Conservation (phyloP, 1,284 basidiomycete genomes). For the Papiliotrema laurentii region DNA sequence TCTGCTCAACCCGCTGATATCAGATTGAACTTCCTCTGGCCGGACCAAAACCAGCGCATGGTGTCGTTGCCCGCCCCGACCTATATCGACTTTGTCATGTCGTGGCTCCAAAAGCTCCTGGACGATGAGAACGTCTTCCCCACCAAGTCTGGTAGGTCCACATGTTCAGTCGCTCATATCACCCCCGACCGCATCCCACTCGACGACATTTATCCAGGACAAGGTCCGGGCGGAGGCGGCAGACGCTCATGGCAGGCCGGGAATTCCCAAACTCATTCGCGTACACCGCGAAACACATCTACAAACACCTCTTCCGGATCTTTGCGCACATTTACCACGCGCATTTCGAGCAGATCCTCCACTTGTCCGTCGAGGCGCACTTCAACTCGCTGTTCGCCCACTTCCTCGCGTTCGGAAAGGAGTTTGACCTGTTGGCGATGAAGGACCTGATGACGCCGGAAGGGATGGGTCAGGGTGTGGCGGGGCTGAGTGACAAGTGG, state of each 20-base stretch:
- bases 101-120: slow-evolving; percentile 91
- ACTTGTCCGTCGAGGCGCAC: slow-evolving; percentile 91
- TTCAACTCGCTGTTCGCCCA: slow-evolving; percentile 98
- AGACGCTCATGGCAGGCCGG: slow-evolving; percentile 58
- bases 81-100: slow-evolving; percentile 99
- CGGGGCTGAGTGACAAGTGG: slow-evolving; percentile 85
- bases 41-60: slow-evolving; percentile 89
- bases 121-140: slow-evolving; percentile 92
- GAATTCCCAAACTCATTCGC: slow-evolving; percentile 88
- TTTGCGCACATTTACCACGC: slow-evolving; percentile 98
- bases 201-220: too few species aligned
- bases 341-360: slow-evolving; percentile 84
- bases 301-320: slow-evolving; percentile 91
- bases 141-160: slow-evolving; percentile 75
- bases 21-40: slow-evolving; percentile 96
- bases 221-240: too few species aligned
- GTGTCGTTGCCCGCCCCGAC: slow-evolving; percentile 92
- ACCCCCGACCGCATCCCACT: not conserved
- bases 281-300: slow-evolving; percentile 90
- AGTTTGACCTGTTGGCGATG: slow-evolving; percentile 85
- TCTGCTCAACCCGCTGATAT: not conserved
- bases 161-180: too few species aligned
- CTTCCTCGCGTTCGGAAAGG: slow-evolving; percentile 78
- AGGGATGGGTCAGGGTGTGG: slow-evolving; percentile 55
- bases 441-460: slow-evolving; percentile 58